These are phyloP conservation scores for Microbotryomycetes sp. DNA, from an alignment of 1,284 basidiomycete genomes.

Conservation along the genomic window DNA sequence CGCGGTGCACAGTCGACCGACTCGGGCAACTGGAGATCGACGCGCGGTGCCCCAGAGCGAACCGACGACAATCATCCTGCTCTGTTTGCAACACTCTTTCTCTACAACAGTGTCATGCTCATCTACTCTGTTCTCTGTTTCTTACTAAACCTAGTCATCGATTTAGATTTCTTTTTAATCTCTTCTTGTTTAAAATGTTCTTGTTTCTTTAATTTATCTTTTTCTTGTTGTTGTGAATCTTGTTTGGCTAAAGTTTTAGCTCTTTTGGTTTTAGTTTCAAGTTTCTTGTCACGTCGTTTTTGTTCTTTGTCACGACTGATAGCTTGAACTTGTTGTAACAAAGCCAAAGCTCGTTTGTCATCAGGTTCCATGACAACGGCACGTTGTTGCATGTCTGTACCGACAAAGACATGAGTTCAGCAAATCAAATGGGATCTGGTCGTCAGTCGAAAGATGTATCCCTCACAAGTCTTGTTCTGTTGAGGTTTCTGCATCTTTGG, in stretches of 20 bases:
- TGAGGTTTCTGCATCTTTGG: slow-evolving; percentile 76
- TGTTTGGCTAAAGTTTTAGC: slow-evolving; percentile 25
- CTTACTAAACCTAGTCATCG: slow-evolving; percentile 1
- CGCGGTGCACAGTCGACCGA: not conserved
- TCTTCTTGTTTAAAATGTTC: slow-evolving; percentile 52
- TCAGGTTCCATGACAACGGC: slow-evolving; percentile 92
- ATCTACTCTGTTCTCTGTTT: slow-evolving; percentile 10
- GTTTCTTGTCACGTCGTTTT: slow-evolving; percentile 74
- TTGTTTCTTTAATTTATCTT: slow-evolving; percentile 64
- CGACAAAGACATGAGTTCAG: too few relatives aligned
- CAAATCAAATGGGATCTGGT: not conserved
- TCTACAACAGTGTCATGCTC: too few relatives aligned
- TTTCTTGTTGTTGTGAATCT: slow-evolving; percentile 14
- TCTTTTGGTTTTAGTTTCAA: slow-evolving; percentile 48
- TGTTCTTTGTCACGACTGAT: slow-evolving; percentile 79
- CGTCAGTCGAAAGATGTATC: slow-evolving; percentile 16
- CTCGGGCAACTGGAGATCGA: too few relatives aligned
- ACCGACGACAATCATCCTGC: too few relatives aligned
- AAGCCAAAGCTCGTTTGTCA: slow-evolving; percentile 84
- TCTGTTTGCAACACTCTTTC: too few relatives aligned
- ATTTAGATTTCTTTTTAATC: slow-evolving; percentile 12
- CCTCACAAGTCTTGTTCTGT: slow-evolving; percentile 53
- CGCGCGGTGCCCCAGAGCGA: too few relatives aligned
- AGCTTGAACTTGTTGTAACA: slow-evolving; percentile 91
- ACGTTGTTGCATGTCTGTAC: slow-evolving; percentile 71